Evolutionary conservation across 1,284 basidiomycete genomes (phyloP).

Genomic region (Moesziomyces globuligerus): DNA sequence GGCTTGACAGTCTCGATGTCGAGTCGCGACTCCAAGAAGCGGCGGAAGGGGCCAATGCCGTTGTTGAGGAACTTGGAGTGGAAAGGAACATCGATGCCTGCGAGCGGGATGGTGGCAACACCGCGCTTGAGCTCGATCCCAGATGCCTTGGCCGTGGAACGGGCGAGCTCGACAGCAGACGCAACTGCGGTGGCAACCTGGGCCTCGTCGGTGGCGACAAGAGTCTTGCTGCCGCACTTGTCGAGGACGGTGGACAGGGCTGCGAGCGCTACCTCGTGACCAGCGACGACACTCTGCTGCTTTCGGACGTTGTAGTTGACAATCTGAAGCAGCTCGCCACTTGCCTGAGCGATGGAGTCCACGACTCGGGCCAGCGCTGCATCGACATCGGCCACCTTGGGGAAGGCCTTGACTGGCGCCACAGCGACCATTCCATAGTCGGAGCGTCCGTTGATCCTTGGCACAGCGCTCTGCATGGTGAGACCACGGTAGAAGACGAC

Average conservation of each 20-base stretch:
- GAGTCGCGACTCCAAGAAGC: slow-evolving; percentile 97
- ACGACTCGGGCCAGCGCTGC: slow-evolving; percentile 86
- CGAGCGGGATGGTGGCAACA: slow-evolving; percentile 74
- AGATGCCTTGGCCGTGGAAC: slow-evolving; percentile 81
- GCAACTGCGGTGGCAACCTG: too few species aligned
- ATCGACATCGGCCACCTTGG: slow-evolving; percentile 73
- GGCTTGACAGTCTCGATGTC: slow-evolving; percentile 77
- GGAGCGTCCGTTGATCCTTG: slow-evolving; percentile 45
- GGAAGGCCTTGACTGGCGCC: slow-evolving; percentile 95
- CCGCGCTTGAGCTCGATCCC: slow-evolving; percentile 94
- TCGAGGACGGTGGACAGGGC: slow-evolving; percentile 79
- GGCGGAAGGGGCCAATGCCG: slow-evolving; percentile 93
- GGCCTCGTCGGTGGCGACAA: too few species aligned
- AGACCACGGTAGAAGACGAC: slow-evolving; percentile 99
- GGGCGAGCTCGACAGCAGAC: too few species aligned
- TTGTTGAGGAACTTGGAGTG: slow-evolving; percentile 95
- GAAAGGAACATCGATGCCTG: slow-evolving; percentile 99
- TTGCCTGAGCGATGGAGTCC: slow-evolving; percentile 73
- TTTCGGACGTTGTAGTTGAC: slow-evolving; percentile 88
- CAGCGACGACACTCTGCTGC: slow-evolving; percentile 82
- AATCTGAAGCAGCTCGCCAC: slow-evolving; percentile 86
- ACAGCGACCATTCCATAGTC: slow-evolving; percentile 97
- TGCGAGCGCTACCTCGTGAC: slow-evolving; percentile 88
- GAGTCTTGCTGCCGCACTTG: too few species aligned
- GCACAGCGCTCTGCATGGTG: slow-evolving; percentile 76